Percentiles rank a stretch among this genome's conserved stretches.
These are phyloP conservation scores for Tetragonia tetragonoides DNA, from an alignment of 148 eudicot genomes.

Conservation along the genomic window DNA sequence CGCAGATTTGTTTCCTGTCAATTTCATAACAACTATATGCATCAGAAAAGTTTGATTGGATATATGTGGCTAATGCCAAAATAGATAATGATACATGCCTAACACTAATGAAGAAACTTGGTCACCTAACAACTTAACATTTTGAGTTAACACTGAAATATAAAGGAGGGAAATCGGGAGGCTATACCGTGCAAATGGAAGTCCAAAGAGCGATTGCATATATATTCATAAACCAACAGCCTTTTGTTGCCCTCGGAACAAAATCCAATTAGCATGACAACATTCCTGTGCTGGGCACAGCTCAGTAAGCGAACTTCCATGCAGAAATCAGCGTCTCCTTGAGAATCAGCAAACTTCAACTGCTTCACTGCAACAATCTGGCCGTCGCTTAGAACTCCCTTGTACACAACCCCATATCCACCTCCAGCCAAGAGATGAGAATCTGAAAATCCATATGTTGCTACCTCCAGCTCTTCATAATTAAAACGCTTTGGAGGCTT, in stretches of 20 bases:
- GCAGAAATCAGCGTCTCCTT: slow-evolving; percentile 82
- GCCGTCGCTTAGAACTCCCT: slow-evolving; percentile 68
- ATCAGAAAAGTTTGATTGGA: neutral
- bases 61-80: no score
- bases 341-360: slow-evolving; percentile 58
- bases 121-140: neutral
- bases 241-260: slow-evolving; percentile 62
- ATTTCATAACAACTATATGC: slow-evolving; percentile 5
- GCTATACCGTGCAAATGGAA: slow-evolving; percentile 71
- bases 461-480: slow-evolving; percentile 63
- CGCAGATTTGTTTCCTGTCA: slow-evolving; percentile 47
- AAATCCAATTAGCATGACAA: slow-evolving; percentile 81
- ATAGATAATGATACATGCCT: no score
- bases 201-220: slow-evolving; percentile 84
- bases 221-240: slow-evolving; percentile 71
- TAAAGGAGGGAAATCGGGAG: neutral
- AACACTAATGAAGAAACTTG: neutral
- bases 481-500: slow-evolving; percentile 67
- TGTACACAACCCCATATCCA: slow-evolving; percentile 67
- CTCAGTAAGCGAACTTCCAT: slow-evolving; percentile 76
- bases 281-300: slow-evolving; percentile 93
- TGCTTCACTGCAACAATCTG: slow-evolving; percentile 76
- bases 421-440: slow-evolving; percentile 74
- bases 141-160: neutral
- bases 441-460: slow-evolving; percentile 69